These are phyloP conservation scores for Volvox africanus DNA, from an alignment of 139 green algal species.

Conservation along the genomic window DNA sequence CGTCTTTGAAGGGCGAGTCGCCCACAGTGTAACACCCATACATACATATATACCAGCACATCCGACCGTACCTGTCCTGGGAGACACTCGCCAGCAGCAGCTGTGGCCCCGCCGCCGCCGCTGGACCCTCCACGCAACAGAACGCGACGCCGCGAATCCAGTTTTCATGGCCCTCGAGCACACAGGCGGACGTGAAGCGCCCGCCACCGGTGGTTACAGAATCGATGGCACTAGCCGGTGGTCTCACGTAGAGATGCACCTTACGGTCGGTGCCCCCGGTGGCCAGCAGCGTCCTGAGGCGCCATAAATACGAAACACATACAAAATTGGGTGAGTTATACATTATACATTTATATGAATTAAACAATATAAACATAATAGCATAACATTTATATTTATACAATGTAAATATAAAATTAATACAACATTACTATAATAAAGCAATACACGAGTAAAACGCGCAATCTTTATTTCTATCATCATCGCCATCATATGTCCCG, in stretches of 20 bases:
- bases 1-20: no score
- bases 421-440: no score
- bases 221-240: background rate
- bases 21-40: no score
- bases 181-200: conserved; percentile 66
- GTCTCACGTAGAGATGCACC: conserved; percentile 72
- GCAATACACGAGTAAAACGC: no score
- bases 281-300: conserved; percentile 78
- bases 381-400: no score
- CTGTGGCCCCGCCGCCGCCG: background rate
- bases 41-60: no score
- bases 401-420: no score
- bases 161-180: conserved; percentile 85
- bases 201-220: background rate
- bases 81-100: conserved; percentile 91
- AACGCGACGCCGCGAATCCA: conserved; percentile 89
- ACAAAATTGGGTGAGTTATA: no score
- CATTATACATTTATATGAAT: no score
- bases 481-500: no score
- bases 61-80: conserved; percentile 82
- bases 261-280: conserved; percentile 79
- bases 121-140: conserved; percentile 42
- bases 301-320: background rate
- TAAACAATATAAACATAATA: no score
- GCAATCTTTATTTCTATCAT: no score